Conservation (phyloP, 2,329 filamentous ascomycete genomes). For the Claviceps sp. region DNA sequence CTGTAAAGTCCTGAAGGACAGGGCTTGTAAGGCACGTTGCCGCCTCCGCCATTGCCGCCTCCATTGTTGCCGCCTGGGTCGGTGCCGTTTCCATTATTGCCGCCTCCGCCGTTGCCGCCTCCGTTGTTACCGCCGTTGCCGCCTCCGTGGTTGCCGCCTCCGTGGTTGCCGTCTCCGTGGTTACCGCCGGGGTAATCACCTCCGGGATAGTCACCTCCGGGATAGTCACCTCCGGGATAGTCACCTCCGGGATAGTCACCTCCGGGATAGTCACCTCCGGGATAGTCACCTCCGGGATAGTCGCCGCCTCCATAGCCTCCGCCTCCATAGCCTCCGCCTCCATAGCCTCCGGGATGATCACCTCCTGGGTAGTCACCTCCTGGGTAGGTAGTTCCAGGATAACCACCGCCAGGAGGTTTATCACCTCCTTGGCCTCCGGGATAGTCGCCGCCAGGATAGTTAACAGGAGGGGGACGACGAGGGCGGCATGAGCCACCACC, state of each 20-base stretch:
- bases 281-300: neutral
- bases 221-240: neutral
- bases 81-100: too few relatives aligned
- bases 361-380: neutral
- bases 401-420: neutral
- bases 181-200: neutral
- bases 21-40: neutral
- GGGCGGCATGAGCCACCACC: conserved; percentile 1
- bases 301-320: neutral
- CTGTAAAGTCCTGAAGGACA: conserved; percentile 5
- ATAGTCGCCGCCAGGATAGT: neutral
- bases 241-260: neutral
- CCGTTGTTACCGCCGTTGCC: neutral
- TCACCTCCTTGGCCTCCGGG: neutral
- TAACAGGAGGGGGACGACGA: neutral
- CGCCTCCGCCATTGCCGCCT: neutral
- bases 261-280: neutral
- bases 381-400: neutral
- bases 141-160: neutral
- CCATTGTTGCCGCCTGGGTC: neutral
- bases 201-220: neutral
- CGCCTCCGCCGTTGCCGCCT: neutral
- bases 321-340: neutral
- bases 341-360: neutral
- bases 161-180: neutral